phyloP scores from a whole-genome alignment of 2,329 filamentous ascomycete genomes.

The Pleurostoma richardsiae region DNA sequence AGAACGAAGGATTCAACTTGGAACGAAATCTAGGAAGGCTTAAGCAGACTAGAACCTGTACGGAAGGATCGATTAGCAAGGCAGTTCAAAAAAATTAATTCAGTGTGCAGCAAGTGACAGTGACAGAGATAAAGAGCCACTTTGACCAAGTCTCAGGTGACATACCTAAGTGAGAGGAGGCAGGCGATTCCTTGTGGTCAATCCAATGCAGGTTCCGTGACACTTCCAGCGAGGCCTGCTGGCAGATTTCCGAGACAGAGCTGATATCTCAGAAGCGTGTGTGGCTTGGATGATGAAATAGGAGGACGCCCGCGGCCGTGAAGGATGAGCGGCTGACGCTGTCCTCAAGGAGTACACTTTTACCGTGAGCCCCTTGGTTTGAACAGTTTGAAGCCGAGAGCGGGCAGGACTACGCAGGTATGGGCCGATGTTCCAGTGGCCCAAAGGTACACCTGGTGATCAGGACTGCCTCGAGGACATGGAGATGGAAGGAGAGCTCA shows the following conservation, averaged over 20 bases:
- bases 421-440: not conserved
- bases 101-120: not conserved
- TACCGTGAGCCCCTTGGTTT: constrained; percentile 31
- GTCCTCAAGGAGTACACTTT: constrained; percentile 37
- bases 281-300: constrained; percentile 23
- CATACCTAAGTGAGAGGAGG: too few species aligned
- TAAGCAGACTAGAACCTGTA: not conserved
- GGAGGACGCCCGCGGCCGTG: constrained; percentile 55
- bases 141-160: too few species aligned
- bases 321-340: constrained; percentile 31
- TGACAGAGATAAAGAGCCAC: not conserved
- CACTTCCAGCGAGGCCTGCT: too few species aligned
- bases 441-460: not conserved
- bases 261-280: too few species aligned
- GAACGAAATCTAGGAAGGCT: not conserved
- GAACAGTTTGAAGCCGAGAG: too few species aligned
- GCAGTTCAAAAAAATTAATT: not conserved
- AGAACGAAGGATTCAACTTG: not conserved
- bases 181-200: too few species aligned
- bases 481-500: not conserved
- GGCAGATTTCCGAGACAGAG: too few species aligned
- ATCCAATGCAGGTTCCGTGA: too few species aligned
- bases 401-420: not conserved
- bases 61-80: not conserved
- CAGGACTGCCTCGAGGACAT: not conserved